These are phyloP conservation scores for Fusarium dlaminii DNA, from an alignment of 2,329 filamentous ascomycete species.

Conservation along the genomic window DNA sequence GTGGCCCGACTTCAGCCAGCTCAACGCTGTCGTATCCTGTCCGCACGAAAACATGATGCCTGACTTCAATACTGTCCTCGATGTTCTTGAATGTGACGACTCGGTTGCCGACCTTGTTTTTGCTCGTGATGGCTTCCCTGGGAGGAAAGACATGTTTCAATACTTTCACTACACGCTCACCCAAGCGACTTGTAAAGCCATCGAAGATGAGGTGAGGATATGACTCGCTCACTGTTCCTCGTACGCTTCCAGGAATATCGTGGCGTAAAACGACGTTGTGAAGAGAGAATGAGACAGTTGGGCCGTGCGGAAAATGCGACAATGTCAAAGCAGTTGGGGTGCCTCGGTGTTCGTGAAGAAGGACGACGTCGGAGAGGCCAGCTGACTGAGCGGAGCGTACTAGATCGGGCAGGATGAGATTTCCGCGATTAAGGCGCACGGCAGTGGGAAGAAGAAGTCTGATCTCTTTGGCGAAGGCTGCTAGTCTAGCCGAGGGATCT, in stretches of 20 bases:
- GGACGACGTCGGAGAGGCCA: slow-evolving; percentile 83
- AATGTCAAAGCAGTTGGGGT: slow-evolving; percentile 90
- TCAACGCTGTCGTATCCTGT: slow-evolving; percentile 92
- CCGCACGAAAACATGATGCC: slow-evolving; percentile 85
- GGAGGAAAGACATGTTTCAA: slow-evolving; percentile 95
- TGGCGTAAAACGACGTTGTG: slow-evolving; percentile 93
- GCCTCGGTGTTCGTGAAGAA: slow-evolving; percentile 92
- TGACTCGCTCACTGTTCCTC: slow-evolving; percentile 88
- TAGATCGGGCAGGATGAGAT: slow-evolving; percentile 85
- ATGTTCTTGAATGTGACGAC: slow-evolving; percentile 96
- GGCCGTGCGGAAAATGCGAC: slow-evolving; percentile 88
- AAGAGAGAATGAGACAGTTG: slow-evolving; percentile 80
- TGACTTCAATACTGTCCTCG: slow-evolving; percentile 91
- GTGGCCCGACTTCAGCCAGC: slow-evolving; percentile 86
- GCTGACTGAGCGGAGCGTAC: slow-evolving; percentile 82
- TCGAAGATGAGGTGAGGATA: slow-evolving; percentile 98
- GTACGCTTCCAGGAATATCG: slow-evolving; percentile 88
- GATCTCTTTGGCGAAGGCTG: slow-evolving; percentile 94
- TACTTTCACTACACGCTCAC: slow-evolving; percentile 85
- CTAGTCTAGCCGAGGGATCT: slow-evolving; percentile 83
- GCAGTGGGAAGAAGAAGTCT: slow-evolving; percentile 83
- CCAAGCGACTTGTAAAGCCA: slow-evolving; percentile 84
- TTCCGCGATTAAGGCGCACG: slow-evolving; percentile 91
- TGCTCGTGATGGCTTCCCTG: slow-evolving; percentile 76
- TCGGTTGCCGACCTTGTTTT: slow-evolving; percentile 82